These are phyloP conservation scores for Thielaviopsis musarum DNA, from an alignment of 2,329 filamentous ascomycete species.

Conservation along the genomic window DNA sequence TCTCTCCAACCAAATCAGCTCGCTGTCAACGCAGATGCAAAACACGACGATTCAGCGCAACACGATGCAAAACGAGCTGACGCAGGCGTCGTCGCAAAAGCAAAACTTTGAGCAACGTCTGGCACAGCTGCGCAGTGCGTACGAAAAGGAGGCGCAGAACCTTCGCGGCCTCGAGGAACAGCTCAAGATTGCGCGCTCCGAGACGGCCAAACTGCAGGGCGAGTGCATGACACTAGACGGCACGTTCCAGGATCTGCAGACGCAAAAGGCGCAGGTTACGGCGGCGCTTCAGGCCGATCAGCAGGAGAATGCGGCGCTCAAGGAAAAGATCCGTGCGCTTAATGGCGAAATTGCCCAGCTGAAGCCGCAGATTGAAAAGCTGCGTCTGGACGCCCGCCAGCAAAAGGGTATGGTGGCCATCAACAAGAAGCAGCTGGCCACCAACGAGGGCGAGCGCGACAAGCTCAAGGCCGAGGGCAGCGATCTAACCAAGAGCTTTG, in stretches of 20 bases:
- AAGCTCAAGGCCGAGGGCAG: constrained; percentile 69
- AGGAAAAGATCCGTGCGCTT: constrained; percentile 69
- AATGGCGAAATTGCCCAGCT: constrained; percentile 72
- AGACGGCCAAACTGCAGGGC: constrained; percentile 68
- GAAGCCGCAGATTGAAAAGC: constrained; percentile 83
- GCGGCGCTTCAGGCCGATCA: constrained; percentile 69
- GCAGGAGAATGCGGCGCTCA: constrained; percentile 69
- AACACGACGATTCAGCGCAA: constrained; percentile 72
- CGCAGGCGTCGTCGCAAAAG: constrained; percentile 70
- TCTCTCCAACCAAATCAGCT: constrained; percentile 86
- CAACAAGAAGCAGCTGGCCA: constrained; percentile 93
- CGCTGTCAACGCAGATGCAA: constrained; percentile 83
- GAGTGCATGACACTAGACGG: constrained; percentile 75
- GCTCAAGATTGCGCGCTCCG: constrained; percentile 55
- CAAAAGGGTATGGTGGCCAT: constrained; percentile 94
- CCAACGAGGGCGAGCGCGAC: constrained; percentile 75
- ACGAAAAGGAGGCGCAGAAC: constrained; percentile 83
- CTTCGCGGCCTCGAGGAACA: constrained; percentile 75
- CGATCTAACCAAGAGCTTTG: constrained; percentile 36
- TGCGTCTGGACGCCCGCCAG: constrained; percentile 79
- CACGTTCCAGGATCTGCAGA: constrained; percentile 63
- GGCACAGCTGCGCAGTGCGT: constrained; percentile 69
- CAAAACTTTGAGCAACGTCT: constrained; percentile 82
- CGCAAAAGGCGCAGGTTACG: constrained; percentile 61
- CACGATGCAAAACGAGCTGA: constrained; percentile 65